These are phyloP conservation scores for Asterionellopsis glacialis DNA, from an alignment of 108 stramenopile genomes.

Conservation along the genomic window DNA sequence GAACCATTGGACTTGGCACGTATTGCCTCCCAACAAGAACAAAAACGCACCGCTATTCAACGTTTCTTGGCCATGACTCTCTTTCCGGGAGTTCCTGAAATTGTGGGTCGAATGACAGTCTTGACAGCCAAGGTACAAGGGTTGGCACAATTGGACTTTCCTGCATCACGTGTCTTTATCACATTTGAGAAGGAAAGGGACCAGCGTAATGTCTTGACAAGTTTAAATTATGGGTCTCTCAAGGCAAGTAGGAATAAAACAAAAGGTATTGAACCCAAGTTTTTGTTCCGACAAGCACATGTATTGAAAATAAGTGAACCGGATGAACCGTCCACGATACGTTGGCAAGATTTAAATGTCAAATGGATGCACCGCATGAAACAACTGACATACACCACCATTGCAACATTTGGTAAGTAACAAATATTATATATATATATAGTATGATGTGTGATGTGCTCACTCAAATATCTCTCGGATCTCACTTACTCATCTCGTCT, in stretches of 20 bases:
- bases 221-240: slow-evolving; percentile 55
- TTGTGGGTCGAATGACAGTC: slow-evolving; percentile 41
- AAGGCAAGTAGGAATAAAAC: slow-evolving; percentile 31
- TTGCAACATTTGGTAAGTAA: slow-evolving; percentile 22
- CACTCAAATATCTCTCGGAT: no score
- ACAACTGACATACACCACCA: slow-evolving; percentile 48
- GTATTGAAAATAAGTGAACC: slow-evolving; percentile 68
- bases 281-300: slow-evolving; percentile 23
- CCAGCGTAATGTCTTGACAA: slow-evolving; percentile 69
- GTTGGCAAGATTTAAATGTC: slow-evolving; percentile 80
- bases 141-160: slow-evolving; percentile 65
- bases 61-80: slow-evolving; percentile 32
- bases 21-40: slow-evolving; percentile 49
- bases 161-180: slow-evolving; percentile 71
- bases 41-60: slow-evolving; percentile 36
- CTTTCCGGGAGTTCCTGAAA: slow-evolving; percentile 55
- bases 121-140: slow-evolving; percentile 65
- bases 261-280: slow-evolving; percentile 19
- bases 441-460: no score
- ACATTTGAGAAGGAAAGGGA: slow-evolving; percentile 82
- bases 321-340: slow-evolving; percentile 73
- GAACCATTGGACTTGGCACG: slow-evolving; percentile 50
- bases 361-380: slow-evolving; percentile 28
- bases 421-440: no score
- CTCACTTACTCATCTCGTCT: no score